Evolutionary conservation across 2,329 filamentous ascomycete species (phyloP).

Genomic region (Chrysosphaeria jannelii): DNA sequence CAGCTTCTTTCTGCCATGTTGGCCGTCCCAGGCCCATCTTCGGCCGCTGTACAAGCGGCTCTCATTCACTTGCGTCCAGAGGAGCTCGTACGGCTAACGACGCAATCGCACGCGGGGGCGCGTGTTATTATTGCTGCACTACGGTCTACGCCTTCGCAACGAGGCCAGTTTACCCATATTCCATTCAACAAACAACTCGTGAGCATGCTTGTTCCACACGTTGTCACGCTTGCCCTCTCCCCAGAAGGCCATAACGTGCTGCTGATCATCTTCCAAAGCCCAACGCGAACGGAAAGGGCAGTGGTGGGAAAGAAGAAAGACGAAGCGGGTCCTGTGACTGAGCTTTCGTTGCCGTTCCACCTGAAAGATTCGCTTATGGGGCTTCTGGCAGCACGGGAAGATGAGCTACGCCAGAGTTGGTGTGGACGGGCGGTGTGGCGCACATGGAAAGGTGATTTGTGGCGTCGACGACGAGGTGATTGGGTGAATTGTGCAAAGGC

Average conservation of each 20-base stretch:
- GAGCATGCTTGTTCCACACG: constrained; percentile 15
- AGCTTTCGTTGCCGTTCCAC: constrained; percentile 17
- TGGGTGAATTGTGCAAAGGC: constrained; percentile 28
- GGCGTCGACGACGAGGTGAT: constrained; percentile 19
- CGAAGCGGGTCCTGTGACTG: constrained; percentile 8
- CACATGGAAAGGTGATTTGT: constrained; percentile 25
- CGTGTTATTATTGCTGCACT: constrained; percentile 20
- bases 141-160: constrained; percentile 13
- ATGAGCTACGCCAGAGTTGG: constrained; percentile 19
- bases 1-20: constrained; percentile 60
- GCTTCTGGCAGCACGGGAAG: constrained; percentile 16
- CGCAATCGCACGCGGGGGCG: constrained; percentile 16
- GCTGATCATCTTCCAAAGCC: constrained; percentile 17
- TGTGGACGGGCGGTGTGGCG: constrained; percentile 25
- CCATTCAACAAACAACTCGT: constrained; percentile 24
- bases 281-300: constrained; percentile 13
- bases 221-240: constrained; percentile 16
- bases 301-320: too few species aligned
- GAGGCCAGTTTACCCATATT: constrained; percentile 1
- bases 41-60: constrained; percentile 43
- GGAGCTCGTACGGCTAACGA: constrained; percentile 33
- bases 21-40: constrained; percentile 34
- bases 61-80: constrained; percentile 26
- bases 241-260: constrained; percentile 21
- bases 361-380: constrained; percentile 24